phyloP scores from a whole-genome alignment of 1,284 basidiomycete species.

The Cerrena zonata region DNA sequence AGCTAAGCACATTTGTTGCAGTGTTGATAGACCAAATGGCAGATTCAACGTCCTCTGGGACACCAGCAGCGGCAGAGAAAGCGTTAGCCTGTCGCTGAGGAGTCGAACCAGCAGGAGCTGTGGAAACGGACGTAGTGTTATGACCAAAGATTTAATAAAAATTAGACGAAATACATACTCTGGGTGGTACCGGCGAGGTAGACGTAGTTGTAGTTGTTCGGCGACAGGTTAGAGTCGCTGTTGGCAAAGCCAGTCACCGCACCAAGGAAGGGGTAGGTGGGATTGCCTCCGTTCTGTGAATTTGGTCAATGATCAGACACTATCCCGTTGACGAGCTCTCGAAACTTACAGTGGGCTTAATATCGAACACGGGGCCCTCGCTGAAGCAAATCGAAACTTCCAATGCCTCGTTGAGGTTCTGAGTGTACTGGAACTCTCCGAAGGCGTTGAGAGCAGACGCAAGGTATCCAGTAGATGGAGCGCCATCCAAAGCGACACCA shows the following conservation, averaged over 20 bases:
- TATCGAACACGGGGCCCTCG: constrained; percentile 8
- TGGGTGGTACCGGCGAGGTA: constrained; percentile 13
- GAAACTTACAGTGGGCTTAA: constrained; percentile 10
- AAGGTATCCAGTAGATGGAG: constrained; percentile 10
- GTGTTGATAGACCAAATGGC: constrained; percentile 17
- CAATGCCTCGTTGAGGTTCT: constrained; percentile 4
- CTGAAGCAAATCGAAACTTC: constrained; percentile 9
- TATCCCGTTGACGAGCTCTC: neutral
- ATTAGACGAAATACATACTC: constrained; percentile 8
- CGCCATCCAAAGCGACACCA: neutral
- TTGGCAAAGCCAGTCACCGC: constrained; percentile 12
- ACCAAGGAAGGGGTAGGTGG: constrained; percentile 11
- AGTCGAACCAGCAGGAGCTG: constrained; percentile 13
- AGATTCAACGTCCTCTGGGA: constrained; percentile 15
- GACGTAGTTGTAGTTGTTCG: constrained; percentile 12
- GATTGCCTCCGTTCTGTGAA: constrained; percentile 13
- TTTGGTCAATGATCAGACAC: neutral
- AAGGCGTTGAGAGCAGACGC: constrained; percentile 5
- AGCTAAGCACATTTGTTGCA: constrained; percentile 3
- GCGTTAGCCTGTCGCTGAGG: constrained; percentile 14
- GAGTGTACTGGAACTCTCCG: constrained; percentile 13
- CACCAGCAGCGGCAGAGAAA: constrained; percentile 15
- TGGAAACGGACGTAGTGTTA: too few species aligned
- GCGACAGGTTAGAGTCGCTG: constrained; percentile 6
- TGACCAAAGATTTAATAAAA: too few species aligned